Evolutionary conservation across 176 grass and related monocot species (phyloP).

Genomic region (Guadua angustifolia): DNA sequence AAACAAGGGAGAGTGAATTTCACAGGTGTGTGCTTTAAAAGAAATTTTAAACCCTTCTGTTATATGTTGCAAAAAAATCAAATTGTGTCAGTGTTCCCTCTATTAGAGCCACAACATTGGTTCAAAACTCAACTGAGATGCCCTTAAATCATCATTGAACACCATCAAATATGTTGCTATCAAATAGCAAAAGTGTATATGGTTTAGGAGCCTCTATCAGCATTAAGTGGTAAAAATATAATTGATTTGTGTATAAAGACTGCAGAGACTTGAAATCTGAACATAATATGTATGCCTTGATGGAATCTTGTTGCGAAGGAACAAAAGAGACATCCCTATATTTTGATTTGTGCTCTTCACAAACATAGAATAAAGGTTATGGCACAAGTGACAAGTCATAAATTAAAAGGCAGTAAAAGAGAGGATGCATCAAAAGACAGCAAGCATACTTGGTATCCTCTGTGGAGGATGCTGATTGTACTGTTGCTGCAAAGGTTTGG

Average conservation of each 20-base stretch:
- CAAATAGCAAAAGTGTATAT: background rate
- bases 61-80: slow-evolving; percentile 13
- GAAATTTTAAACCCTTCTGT: slow-evolving; percentile 12
- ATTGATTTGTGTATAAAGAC: background rate
- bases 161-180: background rate
- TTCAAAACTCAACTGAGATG: background rate
- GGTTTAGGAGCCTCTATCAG: background rate
- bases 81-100: background rate
- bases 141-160: slow-evolving; percentile 5
- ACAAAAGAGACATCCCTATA: slow-evolving; percentile 8
- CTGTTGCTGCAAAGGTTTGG: slow-evolving; percentile 81
- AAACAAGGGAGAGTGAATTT: background rate
- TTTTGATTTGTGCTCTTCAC: slow-evolving; percentile 23
- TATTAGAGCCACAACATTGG: background rate
- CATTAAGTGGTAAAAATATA: background rate
- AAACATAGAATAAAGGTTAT: slow-evolving; percentile 37
- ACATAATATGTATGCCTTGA: slow-evolving; percentile 13
- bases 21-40: slow-evolving; percentile 9
- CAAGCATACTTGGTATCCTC: slow-evolving; percentile 82
- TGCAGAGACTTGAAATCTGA: background rate
- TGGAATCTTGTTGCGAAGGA: slow-evolving; percentile 26
- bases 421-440: slow-evolving; percentile 29
- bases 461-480: slow-evolving; percentile 73
- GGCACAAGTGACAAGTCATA: slow-evolving; percentile 15
- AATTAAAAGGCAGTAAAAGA: slow-evolving; percentile 38